Evolutionary conservation across 768 basidiomycete species (phyloP), one percentile per base, ranked within the genome.

Genomic region (Leucocoprinus birnbaumii): DNA sequence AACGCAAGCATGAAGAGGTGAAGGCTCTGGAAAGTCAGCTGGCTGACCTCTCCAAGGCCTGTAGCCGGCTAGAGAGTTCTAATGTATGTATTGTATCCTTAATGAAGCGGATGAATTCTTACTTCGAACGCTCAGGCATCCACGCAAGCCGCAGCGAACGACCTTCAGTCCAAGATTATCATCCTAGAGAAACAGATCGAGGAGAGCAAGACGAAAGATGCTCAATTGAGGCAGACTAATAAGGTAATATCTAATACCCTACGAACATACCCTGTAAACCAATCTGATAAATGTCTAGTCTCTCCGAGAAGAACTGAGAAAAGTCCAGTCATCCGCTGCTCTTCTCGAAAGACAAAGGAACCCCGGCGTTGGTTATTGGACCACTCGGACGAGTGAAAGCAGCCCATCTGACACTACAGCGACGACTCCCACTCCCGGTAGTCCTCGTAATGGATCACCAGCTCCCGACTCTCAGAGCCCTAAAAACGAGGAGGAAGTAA

Each of bases 301-400:
- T 0, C 74, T 98, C 16, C 87, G 95, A 8, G 97, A 98, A 50
- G 96, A 99, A 66, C 71, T 99, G 44, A 87, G 94, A 40, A 98
- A 98, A 68, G 87, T 99, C 1, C 97, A 98, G 68, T 91, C 89
- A 1, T 96, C 94, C 18, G 91, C 90, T 40, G 87, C 93, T 1
- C 68, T 98, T 25, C 76, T 98, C 24, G 96, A 98, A 64, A 81
- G 86, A 45, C 92, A 95, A 62, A 84, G 96, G 24, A 92, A 91
- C 66, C 94, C 96, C 0, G 95, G 96, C 19, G 88, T 94, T 7
- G 94, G 96, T 18, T 98, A 95, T 69, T 98, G 94, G 94, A 77
- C 80, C 1, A 74, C 80, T 22, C 74, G 76, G 41, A 64, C 67
- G n/a, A 60, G 62, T 31, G 74, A 75, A 42, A 63, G 71, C 21